Evolutionary conservation across 208 protist genomes (phyloP).

Genomic region (Leishmania lainsoni): DNA sequence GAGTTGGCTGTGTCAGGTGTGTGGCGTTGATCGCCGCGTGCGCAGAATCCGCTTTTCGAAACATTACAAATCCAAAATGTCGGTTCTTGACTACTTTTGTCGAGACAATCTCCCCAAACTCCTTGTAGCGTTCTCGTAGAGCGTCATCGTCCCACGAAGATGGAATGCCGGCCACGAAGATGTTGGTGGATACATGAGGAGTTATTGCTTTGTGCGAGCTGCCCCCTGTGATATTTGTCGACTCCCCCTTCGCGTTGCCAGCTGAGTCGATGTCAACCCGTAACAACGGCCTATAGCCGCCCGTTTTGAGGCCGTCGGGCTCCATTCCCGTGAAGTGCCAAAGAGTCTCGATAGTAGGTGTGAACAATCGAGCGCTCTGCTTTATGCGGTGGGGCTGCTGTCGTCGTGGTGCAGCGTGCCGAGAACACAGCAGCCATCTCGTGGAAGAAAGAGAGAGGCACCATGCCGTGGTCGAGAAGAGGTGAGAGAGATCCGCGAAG

Average conservation of each 20-base stretch:
- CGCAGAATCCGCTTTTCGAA: constrained; percentile 75
- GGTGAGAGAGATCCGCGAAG: background rate
- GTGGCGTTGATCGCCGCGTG: constrained; percentile 86
- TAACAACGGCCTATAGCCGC: constrained; percentile 70
- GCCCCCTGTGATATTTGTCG: constrained; percentile 11
- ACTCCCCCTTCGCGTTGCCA: constrained; percentile 30
- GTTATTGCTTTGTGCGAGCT: constrained; percentile 55
- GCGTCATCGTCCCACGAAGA: constrained; percentile 77
- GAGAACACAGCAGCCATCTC: background rate
- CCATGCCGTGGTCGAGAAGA: background rate
- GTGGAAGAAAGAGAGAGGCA: background rate
- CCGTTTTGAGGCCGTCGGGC: constrained; percentile 9
- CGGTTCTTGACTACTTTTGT: constrained; percentile 77
- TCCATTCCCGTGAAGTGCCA: constrained; percentile 12
- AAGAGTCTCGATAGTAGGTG: background rate
- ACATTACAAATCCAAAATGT: constrained; percentile 93
- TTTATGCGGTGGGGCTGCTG: background rate
- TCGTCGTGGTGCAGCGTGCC: background rate
- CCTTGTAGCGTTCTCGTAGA: constrained; percentile 65
- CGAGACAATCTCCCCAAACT: constrained; percentile 87
- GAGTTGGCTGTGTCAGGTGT: constrained; percentile 69
- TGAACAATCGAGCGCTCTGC: background rate
- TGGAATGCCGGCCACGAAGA: constrained; percentile 88
- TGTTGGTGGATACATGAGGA: constrained; percentile 88
- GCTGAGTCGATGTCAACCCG: constrained; percentile 62